Evolutionary conservation across 345 rosid genomes (phyloP).

Genomic region (Erodium maritimum): DNA sequence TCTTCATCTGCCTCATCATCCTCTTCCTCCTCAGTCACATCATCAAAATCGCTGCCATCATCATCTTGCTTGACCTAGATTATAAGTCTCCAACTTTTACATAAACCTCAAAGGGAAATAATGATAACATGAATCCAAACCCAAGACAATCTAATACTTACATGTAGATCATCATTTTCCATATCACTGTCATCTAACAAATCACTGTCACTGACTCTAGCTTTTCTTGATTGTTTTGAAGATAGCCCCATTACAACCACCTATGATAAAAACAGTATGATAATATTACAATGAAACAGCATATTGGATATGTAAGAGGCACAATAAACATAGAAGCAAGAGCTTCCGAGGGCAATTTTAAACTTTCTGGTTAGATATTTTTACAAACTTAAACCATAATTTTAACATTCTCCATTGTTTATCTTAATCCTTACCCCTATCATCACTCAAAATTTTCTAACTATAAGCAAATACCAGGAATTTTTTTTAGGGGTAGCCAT

Average conservation of each 20-base stretch:
- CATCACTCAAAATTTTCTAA: too few species aligned
- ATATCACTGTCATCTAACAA: slow-evolving; percentile 14
- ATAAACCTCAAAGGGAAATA: neutral
- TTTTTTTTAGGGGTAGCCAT: too few species aligned
- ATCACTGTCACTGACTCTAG: slow-evolving; percentile 12
- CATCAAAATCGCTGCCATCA: slow-evolving; percentile 9
- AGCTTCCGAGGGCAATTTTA: too few species aligned
- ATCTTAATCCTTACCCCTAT: too few species aligned
- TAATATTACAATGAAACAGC: too few species aligned
- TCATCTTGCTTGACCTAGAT: slow-evolving; percentile 16
- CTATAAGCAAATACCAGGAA: too few species aligned
- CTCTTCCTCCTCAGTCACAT: slow-evolving; percentile 4
- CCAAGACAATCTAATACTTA: neutral
- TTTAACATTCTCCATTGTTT: too few species aligned
- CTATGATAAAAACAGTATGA: neutral
- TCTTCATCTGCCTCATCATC: slow-evolving; percentile 15
- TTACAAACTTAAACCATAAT: too few species aligned
- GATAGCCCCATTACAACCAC: slow-evolving; percentile 20
- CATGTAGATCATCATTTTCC: slow-evolving; percentile 11
- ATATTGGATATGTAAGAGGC: too few species aligned
- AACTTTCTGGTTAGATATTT: too few species aligned
- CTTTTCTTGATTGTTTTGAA: slow-evolving; percentile 24
- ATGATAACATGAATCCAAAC: neutral
- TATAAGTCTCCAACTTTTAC: neutral
- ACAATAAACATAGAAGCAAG: too few species aligned